Evolutionary conservation across 768 basidiomycete species (phyloP).

Genomic region (Lactifluus subvellereus): DNA sequence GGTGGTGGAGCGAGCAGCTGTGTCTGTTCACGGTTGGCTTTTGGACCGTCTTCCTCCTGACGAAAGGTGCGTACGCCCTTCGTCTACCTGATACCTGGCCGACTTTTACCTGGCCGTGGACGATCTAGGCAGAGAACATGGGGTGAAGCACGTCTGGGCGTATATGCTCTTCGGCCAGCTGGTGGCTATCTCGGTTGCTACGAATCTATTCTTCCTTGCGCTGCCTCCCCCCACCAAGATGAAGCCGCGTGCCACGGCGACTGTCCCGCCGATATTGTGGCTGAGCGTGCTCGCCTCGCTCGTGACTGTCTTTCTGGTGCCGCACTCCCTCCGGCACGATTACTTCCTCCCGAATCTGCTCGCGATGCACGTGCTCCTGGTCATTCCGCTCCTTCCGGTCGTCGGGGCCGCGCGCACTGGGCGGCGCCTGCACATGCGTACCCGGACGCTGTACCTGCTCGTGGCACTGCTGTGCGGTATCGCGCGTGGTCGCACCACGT

Average conservation of each 20-base stretch:
- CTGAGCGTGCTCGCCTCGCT: conserved; percentile 42
- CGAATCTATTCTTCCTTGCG: conserved; percentile 56
- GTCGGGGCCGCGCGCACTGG: too few species aligned
- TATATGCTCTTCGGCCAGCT: conserved; percentile 71
- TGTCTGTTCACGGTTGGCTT: conserved; percentile 54
- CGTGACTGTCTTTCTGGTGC: conserved; percentile 39
- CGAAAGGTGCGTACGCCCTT: conserved; percentile 40
- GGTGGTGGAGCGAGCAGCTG: conserved; percentile 70
- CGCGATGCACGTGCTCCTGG: conserved; percentile 51
- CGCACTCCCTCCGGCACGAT: conserved; percentile 37
- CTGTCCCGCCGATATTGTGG: conserved; percentile 33
- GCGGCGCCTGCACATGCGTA: conserved; percentile 25
- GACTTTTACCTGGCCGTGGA: not conserved
- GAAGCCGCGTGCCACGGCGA: not conserved
- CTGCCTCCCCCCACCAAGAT: conserved; percentile 24
- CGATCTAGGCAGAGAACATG: conserved; percentile 33
- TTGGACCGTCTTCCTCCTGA: conserved; percentile 48
- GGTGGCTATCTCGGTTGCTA: conserved; percentile 63
- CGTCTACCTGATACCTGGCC: not conserved
- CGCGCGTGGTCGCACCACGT: conserved; percentile 36
- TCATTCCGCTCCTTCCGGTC: conserved; percentile 43
- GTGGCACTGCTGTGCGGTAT: conserved; percentile 31
- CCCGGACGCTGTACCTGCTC: conserved; percentile 36
- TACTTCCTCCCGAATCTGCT: conserved; percentile 55
- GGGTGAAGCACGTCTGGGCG: conserved; percentile 50